Percentiles rank a stretch among this genome's conserved stretches.
These are phyloP conservation scores for Apiospora arundinis DNA, from an alignment of 2,329 filamentous ascomycete genomes.

Conservation along the genomic window DNA sequence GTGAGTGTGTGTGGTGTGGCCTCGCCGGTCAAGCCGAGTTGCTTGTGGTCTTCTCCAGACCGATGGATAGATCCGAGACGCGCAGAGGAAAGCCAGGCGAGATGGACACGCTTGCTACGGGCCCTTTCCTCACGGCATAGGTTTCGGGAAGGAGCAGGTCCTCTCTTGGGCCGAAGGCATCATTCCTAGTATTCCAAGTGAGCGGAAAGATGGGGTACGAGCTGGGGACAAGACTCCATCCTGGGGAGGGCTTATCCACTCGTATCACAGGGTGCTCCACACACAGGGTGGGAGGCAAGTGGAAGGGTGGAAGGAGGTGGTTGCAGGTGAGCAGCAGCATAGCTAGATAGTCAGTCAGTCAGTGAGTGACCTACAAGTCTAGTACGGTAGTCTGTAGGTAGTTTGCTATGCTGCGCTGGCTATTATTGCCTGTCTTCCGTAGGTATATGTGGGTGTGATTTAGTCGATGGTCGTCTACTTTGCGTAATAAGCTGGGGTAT, in stretches of 20 bases:
- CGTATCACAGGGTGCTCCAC: neutral
- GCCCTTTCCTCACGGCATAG: slow-evolving; percentile 16
- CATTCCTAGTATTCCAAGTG: neutral
- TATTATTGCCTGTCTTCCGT: neutral
- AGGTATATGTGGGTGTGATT: too few species aligned
- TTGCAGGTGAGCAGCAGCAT: neutral
- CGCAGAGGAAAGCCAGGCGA: neutral
- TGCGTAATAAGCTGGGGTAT: neutral
- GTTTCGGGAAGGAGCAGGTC: slow-evolving; percentile 6
- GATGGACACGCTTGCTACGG: slow-evolving; percentile 14
- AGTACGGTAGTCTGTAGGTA: too few species aligned
- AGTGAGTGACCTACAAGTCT: too few species aligned
- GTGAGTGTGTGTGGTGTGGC: neutral
- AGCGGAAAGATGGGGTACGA: slow-evolving; percentile 14
- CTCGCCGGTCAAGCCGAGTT: slow-evolving; percentile 4
- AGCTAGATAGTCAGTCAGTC: too few species aligned
- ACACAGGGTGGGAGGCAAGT: neutral
- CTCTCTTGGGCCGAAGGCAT: slow-evolving; percentile 13
- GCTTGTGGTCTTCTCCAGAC: neutral
- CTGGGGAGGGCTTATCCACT: slow-evolving; percentile 8
- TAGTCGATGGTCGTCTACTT: neutral
- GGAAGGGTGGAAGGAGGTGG: neutral
- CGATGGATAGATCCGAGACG: slow-evolving; percentile 17
- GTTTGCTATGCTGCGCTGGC: too few species aligned
- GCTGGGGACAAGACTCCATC: slow-evolving; percentile 7